Evolutionary conservation across 2,329 filamentous ascomycete genomes (phyloP).

Genomic region (Sarocladium strictum): DNA sequence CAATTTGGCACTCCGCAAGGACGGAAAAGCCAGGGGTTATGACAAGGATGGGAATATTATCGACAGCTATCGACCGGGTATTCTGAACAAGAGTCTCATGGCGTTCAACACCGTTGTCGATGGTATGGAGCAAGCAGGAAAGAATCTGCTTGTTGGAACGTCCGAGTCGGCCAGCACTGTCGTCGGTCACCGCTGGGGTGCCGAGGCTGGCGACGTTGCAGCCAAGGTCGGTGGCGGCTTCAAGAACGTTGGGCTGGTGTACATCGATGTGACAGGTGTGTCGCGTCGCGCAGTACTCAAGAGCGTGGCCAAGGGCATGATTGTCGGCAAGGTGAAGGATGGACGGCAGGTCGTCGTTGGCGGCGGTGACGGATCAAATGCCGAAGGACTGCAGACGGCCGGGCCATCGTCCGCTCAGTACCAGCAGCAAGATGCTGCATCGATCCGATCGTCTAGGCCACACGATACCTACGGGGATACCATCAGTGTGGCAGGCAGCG

Average conservation of each 20-base stretch:
- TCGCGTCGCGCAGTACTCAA: constrained; percentile 86
- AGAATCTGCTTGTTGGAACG: constrained; percentile 67
- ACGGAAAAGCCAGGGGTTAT: constrained; percentile 50
- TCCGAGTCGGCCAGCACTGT: constrained; percentile 77
- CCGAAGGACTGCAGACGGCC: not conserved
- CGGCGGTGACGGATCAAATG: constrained; percentile 43
- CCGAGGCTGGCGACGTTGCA: constrained; percentile 76
- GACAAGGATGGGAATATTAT: constrained; percentile 64
- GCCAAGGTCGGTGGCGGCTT: constrained; percentile 74
- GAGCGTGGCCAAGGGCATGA: constrained; percentile 94
- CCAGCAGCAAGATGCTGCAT: constrained; percentile 8
- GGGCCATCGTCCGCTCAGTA: not conserved
- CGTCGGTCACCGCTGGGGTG: constrained; percentile 83
- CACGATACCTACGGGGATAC: constrained; percentile 22
- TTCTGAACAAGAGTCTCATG: constrained; percentile 94
- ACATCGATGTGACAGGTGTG: constrained; percentile 93
- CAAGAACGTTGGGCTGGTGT: constrained; percentile 94
- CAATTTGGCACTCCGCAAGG: constrained; percentile 49
- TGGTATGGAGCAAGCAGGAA: constrained; percentile 82
- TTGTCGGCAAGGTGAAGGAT: constrained; percentile 71
- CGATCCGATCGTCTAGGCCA: not conserved
- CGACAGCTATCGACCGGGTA: constrained; percentile 73
- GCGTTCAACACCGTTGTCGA: constrained; percentile 93
- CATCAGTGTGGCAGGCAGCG: constrained; percentile 19
- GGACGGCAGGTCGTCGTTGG: constrained; percentile 71